These are phyloP conservation scores for Auricularia cornea DNA, from an alignment of 768 basidiomycete genomes.

Conservation along the genomic window DNA sequence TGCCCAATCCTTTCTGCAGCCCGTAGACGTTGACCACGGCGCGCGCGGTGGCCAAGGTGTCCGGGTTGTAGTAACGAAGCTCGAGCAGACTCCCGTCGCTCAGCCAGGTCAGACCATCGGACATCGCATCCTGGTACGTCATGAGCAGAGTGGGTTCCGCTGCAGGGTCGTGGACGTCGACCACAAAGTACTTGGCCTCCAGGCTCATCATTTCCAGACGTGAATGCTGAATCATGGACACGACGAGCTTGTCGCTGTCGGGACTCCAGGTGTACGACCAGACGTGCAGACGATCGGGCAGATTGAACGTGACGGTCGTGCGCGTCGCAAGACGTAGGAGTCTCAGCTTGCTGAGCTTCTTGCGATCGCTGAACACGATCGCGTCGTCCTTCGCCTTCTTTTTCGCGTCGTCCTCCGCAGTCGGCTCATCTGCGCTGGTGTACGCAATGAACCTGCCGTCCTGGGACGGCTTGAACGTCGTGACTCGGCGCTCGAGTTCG, in stretches of 20 bases:
- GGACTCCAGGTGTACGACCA: constrained; percentile 1
- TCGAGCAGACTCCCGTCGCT: background rate
- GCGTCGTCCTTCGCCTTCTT: constrained; percentile 9
- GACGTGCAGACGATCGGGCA: background rate
- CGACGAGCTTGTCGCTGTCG: constrained; percentile 1
- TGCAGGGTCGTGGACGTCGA: background rate
- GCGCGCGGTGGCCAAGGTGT: background rate
- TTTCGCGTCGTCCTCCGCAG: constrained; percentile 8
- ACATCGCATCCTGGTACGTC: background rate
- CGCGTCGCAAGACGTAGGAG: background rate
- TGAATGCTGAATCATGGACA: background rate
- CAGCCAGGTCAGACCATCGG: background rate
- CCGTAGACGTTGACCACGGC: background rate
- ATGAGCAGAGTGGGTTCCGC: background rate
- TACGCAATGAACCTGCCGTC: constrained; percentile 11
- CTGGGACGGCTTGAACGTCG: constrained; percentile 5
- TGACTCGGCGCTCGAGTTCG: background rate
- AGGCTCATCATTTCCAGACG: background rate
- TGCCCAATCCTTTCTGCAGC: background rate
- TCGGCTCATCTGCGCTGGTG: constrained; percentile 5
- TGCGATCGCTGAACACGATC: constrained; percentile 7
- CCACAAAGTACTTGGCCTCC: background rate
- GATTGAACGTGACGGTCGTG: background rate
- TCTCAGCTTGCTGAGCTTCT: background rate
- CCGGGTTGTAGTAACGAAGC: background rate